Evolutionary conservation across 164 flowering plant species (phyloP), one percentile per base, ranked within the genome.

Genomic region (Protea cynaroides): DNA sequence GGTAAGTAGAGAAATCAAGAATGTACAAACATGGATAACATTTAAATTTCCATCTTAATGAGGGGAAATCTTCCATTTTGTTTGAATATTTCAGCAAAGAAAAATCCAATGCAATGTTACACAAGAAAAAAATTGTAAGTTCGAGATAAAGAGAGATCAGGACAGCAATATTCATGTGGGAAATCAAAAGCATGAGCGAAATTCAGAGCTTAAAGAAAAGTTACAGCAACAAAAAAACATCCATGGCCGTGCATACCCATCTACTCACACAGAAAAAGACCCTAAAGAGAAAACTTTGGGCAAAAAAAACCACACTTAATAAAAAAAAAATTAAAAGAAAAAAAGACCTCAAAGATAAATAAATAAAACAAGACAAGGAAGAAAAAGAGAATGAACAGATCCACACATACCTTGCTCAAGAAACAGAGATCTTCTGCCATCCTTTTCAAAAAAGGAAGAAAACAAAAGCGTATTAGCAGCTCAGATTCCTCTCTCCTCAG

Each of bases 361-460:
- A 29, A 29, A 29, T 5, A 40, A 0, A 37, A 43, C 12, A 63
- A 34, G 50, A 34, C 29, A 34, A n/a, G 36, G 19, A 59, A 43
- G 56, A 50, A 22, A 25, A 44, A 40, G 51, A 60, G 24, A 25
- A 21, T 29, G 55, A 51, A 51, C 36, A 12, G n/a, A 24, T 36
- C 9, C 9, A 47, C 44, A 62, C 66, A 18, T 15, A 73, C 72
- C 74, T 75, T 73, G 58, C 55, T 61, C 55, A 71, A 62, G 54
- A 71, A 71, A 62, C 76, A 73, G 46, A 75, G 58, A 50, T 53
- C 71, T 4, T 71, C 83, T 7, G 59, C 77, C 75, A 72, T 73
- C 63, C 57, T 64, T 40, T 40, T 29, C 24, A 3, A 38, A 62
- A 49, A 18, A 58, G n/a, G 5, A 18, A 12, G 25, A 44, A 38